A percentile compares a stretch with the other conserved stretches of the same genome.
These are phyloP conservation scores for Colletotrichum liaoningense DNA, from an alignment of 2,329 filamentous ascomycete genomes.

Conservation along the genomic window DNA sequence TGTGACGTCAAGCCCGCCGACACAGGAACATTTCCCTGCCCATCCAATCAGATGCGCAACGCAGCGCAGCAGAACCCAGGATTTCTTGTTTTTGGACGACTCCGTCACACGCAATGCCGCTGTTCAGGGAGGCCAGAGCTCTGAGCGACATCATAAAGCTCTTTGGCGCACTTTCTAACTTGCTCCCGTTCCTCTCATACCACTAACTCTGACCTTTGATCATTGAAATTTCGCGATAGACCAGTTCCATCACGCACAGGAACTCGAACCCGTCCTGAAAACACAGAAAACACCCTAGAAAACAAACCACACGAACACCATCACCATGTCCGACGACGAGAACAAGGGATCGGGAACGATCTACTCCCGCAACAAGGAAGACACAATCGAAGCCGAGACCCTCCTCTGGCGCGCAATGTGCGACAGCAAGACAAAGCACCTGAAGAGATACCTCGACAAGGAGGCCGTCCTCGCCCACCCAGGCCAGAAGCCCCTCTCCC, in stretches of 20 bases:
- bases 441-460: constrained; percentile 48
- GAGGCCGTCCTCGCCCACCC: constrained; percentile 47
- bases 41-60: constrained; percentile 17
- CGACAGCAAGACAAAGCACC: constrained; percentile 43
- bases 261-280: not conserved
- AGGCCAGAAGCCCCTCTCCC: constrained; percentile 45
- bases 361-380: constrained; percentile 48
- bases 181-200: not conserved
- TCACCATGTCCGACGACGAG: constrained; percentile 28
- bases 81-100: constrained; percentile 31
- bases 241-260: not conserved
- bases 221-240: not conserved
- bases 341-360: constrained; percentile 38
- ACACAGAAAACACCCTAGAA: not conserved
- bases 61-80: not conserved
- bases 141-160: constrained; percentile 31
- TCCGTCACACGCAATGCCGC: constrained; percentile 26
- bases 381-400: constrained; percentile 47
- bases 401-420: constrained; percentile 50
- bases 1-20: constrained; percentile 33
- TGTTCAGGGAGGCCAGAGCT: constrained; percentile 24
- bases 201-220: not conserved
- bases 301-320: too few relatives aligned
- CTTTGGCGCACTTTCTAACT: not conserved
- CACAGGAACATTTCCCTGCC: not conserved